Percentiles rank a stretch among this genome's conserved stretches.
Evolutionary conservation across 2,329 filamentous ascomycete genomes (phyloP).

Genomic region (Xenoacremonium recifei): DNA sequence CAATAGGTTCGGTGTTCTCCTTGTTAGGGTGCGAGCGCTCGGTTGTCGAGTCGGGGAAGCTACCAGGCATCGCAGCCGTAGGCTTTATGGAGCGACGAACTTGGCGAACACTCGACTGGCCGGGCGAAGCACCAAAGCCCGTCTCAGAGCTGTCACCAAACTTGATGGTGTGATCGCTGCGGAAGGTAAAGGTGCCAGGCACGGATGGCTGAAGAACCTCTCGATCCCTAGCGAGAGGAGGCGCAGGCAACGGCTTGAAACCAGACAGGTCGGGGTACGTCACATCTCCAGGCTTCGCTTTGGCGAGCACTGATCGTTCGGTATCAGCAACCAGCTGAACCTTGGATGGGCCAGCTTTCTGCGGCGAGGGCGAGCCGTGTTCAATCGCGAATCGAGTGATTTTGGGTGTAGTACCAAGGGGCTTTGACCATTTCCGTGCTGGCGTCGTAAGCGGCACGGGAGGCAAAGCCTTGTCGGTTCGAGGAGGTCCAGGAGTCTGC

Average conservation of each 20-base stretch:
- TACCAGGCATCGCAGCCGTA: constrained; percentile 50
- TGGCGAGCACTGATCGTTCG: constrained; percentile 23
- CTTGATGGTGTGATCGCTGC: constrained; percentile 62
- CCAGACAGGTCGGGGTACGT: constrained; percentile 54
- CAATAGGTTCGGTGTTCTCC: constrained; percentile 49
- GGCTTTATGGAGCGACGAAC: constrained; percentile 53
- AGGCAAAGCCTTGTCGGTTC: constrained; percentile 50
- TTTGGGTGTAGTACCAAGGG: constrained; percentile 76
- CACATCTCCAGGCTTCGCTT: constrained; percentile 33
- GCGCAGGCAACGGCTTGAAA: constrained; percentile 31
- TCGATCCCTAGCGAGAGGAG: constrained; percentile 19
- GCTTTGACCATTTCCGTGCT: constrained; percentile 65
- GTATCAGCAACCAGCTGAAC: constrained; percentile 32
- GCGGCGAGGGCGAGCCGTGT: constrained; percentile 56
- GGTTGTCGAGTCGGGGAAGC: constrained; percentile 43
- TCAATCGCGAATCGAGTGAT: constrained; percentile 47
- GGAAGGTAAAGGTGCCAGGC: constrained; percentile 63
- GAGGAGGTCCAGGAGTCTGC: constrained; percentile 45
- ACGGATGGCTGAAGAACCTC: constrained; percentile 36
- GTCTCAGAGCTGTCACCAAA: constrained; percentile 48
- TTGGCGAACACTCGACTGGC: constrained; percentile 60
- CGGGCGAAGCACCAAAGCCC: constrained; percentile 56
- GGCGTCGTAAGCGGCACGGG: constrained; percentile 61
- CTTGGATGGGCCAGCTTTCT: constrained; percentile 48
- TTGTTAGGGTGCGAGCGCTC: constrained; percentile 45